Evolutionary conservation across 805 yeast species (phyloP), one percentile per base, ranked within the genome.

Genomic region (Cyberlindnera japonica): DNA sequence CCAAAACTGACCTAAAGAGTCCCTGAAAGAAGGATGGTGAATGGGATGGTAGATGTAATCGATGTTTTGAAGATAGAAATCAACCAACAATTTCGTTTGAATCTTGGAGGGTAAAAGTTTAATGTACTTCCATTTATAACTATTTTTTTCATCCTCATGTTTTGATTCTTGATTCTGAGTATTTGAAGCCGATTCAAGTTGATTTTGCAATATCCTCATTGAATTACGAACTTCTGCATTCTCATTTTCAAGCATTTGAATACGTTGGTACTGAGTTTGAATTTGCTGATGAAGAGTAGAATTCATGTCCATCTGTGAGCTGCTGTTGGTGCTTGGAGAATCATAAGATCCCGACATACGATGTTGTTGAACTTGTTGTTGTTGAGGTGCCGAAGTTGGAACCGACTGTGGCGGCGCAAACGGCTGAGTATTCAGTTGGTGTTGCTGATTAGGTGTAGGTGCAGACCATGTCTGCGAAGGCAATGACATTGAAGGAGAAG

Each of bases 41-140:
- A 58, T 23, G 4, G 62, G 57, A 38, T 57, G 62, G 34, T 57
- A 56, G 19, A 58, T 54, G 46, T 55, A 58, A 33, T 58, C 62
- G 22, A 58, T 43, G 35, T 58, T 50, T 16, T 47, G 50, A 25
- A 58, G 36, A 29, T 58, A 58, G 31, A 55, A 55, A 17, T 57
- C 58, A 9, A 55, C 55, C 3, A 57, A 29, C 11, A 55, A 29
- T 24, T 45, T 50, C 1, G 57, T 52, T 21, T 54, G 58, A 12
- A 46, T 46, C 35, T 43, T 53, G 23, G 57, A 51, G 1, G 58
- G 58, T 9, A 55, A 21, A 4, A 53, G 37, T 23, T 46, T 48
- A 31, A 48, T 47, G 31, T 32, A 55, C 35, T 47, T 49, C 35
- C 24, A 23, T 35, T 53, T 49, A 24, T 40, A 45, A 25, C 47